These are phyloP conservation scores for Aureobasidium sp. DNA, from an alignment of 2,329 filamentous ascomycete species.

Conservation along the genomic window DNA sequence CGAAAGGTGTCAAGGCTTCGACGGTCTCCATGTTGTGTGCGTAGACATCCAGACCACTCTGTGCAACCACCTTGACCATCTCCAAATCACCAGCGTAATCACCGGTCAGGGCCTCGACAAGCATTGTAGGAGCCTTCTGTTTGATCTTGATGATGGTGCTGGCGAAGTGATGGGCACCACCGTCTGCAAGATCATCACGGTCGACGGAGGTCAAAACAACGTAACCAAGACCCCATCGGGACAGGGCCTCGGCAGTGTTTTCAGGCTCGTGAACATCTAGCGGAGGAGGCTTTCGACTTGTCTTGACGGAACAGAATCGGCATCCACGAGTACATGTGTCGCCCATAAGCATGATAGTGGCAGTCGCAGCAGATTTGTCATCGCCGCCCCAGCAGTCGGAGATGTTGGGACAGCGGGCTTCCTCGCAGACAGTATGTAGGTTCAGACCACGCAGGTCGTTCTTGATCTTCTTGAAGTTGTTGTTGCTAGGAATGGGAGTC, in stretches of 20 bases:
- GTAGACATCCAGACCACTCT: conserved; percentile 87
- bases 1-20: conserved; percentile 79
- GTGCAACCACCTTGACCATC: conserved; percentile 76
- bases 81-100: conserved; percentile 81
- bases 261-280: conserved; percentile 95
- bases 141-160: conserved; percentile 95
- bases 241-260: conserved; percentile 87
- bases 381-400: conserved; percentile 95
- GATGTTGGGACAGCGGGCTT: conserved; percentile 95
- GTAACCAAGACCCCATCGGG: conserved; percentile 89
- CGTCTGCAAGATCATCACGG: conserved; percentile 82
- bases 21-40: conserved; percentile 97
- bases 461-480: conserved; percentile 92
- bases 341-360: conserved; percentile 99
- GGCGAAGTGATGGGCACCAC: conserved; percentile 81
- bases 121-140: conserved; percentile 56
- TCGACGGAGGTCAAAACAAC: conserved; percentile 92
- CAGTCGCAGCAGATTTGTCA: conserved; percentile 82
- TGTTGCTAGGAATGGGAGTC: conserved; percentile 80
- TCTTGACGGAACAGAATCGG: conserved; percentile 96
- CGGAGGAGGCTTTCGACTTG: conserved; percentile 63
- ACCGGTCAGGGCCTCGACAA: conserved; percentile 79
- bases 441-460: conserved; percentile 81
- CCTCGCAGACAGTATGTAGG: conserved; percentile 94
- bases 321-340: conserved; percentile 96